phyloP scores from a whole-genome alignment of 768 basidiomycete species.

The Lentinula sp. region DNA sequence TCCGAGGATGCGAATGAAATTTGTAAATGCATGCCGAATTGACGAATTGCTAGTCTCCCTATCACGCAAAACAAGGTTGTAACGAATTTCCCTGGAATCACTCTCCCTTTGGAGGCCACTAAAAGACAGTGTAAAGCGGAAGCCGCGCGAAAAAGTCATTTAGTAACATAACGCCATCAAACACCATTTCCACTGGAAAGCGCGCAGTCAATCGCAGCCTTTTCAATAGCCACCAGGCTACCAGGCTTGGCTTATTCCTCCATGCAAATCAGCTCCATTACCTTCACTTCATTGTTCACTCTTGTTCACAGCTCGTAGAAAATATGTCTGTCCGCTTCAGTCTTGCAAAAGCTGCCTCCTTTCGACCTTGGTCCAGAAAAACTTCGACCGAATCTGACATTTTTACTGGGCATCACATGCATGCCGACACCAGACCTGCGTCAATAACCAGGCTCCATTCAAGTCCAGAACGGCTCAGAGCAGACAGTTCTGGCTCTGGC shows the following conservation, averaged over 20 bases:
- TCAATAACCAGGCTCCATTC: background rate
- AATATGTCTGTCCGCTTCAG: background rate
- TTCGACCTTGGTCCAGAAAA: background rate
- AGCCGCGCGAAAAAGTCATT: too few relatives aligned
- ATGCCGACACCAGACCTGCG: background rate
- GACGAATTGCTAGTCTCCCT: too few relatives aligned
- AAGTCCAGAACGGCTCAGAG: constrained; percentile 28
- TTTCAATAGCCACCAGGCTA: too few relatives aligned
- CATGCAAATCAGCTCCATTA: background rate
- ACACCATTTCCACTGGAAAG: background rate
- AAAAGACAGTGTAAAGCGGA: too few relatives aligned
- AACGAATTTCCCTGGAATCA: too few relatives aligned
- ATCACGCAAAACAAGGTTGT: too few relatives aligned
- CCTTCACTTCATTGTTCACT: background rate
- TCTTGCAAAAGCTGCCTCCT: background rate
- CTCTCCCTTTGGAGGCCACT: too few relatives aligned
- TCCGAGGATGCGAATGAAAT: too few relatives aligned
- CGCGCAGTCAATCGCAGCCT: background rate
- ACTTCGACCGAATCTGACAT: background rate
- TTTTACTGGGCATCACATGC: background rate
- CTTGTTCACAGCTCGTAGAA: background rate
- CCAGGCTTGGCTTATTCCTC: background rate
- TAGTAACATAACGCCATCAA: too few relatives aligned
- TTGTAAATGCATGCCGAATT: too few relatives aligned
- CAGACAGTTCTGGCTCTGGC: constrained; percentile 12